phyloP scores from a whole-genome alignment of 2,329 filamentous ascomycete species.

The Geosmithia putterillii region DNA sequence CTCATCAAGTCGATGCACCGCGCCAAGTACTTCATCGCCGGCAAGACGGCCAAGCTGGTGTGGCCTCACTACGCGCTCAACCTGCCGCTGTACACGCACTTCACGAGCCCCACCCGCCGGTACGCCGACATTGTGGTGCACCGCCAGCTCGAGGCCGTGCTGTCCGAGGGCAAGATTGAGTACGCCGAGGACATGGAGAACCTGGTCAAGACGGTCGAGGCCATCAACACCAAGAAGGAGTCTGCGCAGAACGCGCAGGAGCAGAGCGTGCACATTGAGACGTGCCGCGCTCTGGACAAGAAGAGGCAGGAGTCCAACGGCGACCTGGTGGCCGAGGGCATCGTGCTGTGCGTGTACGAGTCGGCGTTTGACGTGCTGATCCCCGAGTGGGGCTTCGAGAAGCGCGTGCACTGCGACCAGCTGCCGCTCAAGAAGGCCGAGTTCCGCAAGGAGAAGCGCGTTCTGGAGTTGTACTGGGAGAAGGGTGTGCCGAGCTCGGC shows the following conservation, averaged over 20 bases:
- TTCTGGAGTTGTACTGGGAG: conserved; percentile 98
- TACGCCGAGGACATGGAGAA: conserved; percentile 83
- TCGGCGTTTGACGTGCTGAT: conserved; percentile 97
- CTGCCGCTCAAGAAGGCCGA: conserved; percentile 98
- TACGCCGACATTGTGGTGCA: conserved; percentile 95
- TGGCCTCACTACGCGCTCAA: conserved; percentile 88
- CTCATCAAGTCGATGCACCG: conserved; percentile 92
- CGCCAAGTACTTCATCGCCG: conserved; percentile 85
- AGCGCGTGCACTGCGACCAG: conserved; percentile 97
- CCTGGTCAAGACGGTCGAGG: conserved; percentile 83
- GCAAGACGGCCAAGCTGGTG: conserved; percentile 65
- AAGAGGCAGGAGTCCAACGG: conserved; percentile 75
- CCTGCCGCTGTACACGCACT: conserved; percentile 89
- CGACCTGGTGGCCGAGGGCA: conserved; percentile 88
- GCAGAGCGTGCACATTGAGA: conserved; percentile 97
- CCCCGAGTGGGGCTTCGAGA: conserved; percentile 97
- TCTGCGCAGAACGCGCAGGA: conserved; percentile 95
- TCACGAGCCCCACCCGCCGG: conserved; percentile 86
- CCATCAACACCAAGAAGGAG: conserved; percentile 98
- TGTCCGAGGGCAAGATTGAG: conserved; percentile 72
- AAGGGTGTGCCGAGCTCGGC: conserved; percentile 95
- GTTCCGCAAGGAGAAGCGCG: conserved; percentile 88
- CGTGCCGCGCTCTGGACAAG: conserved; percentile 92
- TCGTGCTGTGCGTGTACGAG: conserved; percentile 95
- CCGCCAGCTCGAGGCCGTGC: conserved; percentile 77